Base-by-base conservation (phyloP, 139 green algal species). In the Chlorella sp. region DNA sequence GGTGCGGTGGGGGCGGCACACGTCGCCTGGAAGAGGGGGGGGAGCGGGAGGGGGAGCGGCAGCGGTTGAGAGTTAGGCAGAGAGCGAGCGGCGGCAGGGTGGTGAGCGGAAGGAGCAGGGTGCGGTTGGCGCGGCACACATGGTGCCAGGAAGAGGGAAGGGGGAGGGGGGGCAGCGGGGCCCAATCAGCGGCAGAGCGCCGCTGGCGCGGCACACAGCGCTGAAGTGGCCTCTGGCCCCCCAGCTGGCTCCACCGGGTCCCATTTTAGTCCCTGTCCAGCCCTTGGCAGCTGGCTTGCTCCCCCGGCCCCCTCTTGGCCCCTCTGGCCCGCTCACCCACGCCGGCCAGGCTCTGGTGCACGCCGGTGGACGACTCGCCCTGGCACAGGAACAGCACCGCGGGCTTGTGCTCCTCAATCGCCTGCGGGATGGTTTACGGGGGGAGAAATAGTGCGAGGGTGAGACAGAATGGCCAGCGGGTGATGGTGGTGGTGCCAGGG, bases 51-150 rank as follows among this genome's bases (percentile, higher is more conserved):
- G 19, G 83, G 19, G 28, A 34, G 42, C 40, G 79, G 79, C 3
- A 7, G 81, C 1, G 53, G 12, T 28, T 24, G 39, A 7, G 18
- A 28, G 12, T 15, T 30, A n/a, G n/a, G n/a, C n/a, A n/a, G n/a
- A n/a, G n/a, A n/a, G n/a, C n/a, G n/a, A n/a, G n/a, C n/a, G n/a
- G n/a, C n/a, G n/a, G n/a, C n/a, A n/a, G n/a, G n/a, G n/a, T n/a
- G n/a, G n/a, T n/a, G n/a, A n/a, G n/a, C n/a, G n/a, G n/a, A n/a
- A 99, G 94, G 89, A 99, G 94, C 93, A 99, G 94, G 3, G 95
- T 96, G 91, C 94, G 95, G 40, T 95, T 95, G 57, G 91, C 88
- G 32, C 93, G 90, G 93, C 97, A 99, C 68, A 97, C 83, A 73
- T 98, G n/a, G n/a, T 95, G 32, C n/a, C n/a, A n/a, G n/a, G n/a